These are phyloP conservation scores for Fusarium sp. DNA, from an alignment of 2,329 filamentous ascomycete genomes.

Conservation along the genomic window DNA sequence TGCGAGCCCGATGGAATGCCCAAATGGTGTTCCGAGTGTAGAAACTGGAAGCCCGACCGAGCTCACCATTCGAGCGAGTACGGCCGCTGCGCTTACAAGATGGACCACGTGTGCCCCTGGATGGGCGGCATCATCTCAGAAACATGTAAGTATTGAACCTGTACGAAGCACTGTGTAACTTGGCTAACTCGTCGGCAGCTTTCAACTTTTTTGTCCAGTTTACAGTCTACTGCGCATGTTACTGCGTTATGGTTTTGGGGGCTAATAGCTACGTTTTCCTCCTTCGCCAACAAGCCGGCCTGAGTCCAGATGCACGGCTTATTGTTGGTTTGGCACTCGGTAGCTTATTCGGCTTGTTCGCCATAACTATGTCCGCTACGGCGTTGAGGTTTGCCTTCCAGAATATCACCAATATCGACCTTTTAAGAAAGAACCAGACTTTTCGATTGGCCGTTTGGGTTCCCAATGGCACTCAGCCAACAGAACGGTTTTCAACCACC, in stretches of 20 bases:
- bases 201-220: slow-evolving; percentile 97
- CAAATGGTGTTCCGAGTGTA: slow-evolving; percentile 85
- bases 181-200: slow-evolving; percentile 55
- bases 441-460: slow-evolving; percentile 82
- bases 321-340: slow-evolving; percentile 75
- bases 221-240: slow-evolving; percentile 77
- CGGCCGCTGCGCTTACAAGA: slow-evolving; percentile 83
- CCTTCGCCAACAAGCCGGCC: slow-evolving; percentile 61
- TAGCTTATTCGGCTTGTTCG: slow-evolving; percentile 84
- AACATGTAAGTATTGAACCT: slow-evolving; percentile 64
- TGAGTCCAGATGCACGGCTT: slow-evolving; percentile 68
- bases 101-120: slow-evolving; percentile 98
- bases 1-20: slow-evolving; percentile 88
- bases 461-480: slow-evolving; percentile 61
- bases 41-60: slow-evolving; percentile 88
- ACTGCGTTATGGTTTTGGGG: slow-evolving; percentile 73
- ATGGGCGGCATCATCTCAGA: slow-evolving; percentile 94
- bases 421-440: slow-evolving; percentile 71
- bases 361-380: slow-evolving; percentile 79
- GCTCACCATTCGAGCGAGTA: slow-evolving; percentile 89
- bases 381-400: slow-evolving; percentile 76
- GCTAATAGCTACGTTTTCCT: slow-evolving; percentile 74
- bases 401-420: slow-evolving; percentile 89
- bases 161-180: neutral
- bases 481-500: slow-evolving; percentile 63